Percentiles rank a stretch among this genome's conserved stretches.
Evolutionary conservation across 306 rosid species (phyloP).

Genomic region (Rosa multiflora): DNA sequence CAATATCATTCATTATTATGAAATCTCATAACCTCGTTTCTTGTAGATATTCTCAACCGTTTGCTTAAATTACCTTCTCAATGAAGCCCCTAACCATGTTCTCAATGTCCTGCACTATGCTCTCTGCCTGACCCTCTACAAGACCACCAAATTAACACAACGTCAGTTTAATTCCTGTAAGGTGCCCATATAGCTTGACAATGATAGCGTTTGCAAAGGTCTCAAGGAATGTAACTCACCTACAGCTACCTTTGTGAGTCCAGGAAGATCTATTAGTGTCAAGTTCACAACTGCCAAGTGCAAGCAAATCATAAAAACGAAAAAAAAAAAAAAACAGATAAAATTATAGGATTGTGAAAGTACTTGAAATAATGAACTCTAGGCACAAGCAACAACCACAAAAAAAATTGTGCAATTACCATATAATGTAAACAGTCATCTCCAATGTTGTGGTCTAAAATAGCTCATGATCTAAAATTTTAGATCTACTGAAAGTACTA

Average conservation of each 20-base stretch:
- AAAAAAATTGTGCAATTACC: no score
- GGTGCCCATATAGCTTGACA: not conserved
- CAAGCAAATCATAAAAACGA: not conserved
- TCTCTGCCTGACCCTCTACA: constrained; percentile 47
- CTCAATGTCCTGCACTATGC: constrained; percentile 45
- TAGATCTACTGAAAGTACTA: no score
- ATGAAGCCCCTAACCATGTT: constrained; percentile 45
- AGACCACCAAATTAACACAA: constrained; percentile 1
- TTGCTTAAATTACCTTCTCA: constrained; percentile 35
- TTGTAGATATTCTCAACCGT: not conserved
- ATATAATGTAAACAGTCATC: no score
- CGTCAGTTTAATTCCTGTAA: not conserved
- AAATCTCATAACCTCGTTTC: not conserved
- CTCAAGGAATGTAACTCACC: constrained; percentile 27
- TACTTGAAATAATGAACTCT: no score
- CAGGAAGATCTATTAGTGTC: constrained; percentile 50
- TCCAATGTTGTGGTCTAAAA: no score
- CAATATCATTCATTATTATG: not conserved
- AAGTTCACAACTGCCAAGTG: constrained; percentile 42
- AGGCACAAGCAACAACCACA: no score
- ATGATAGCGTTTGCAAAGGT: not conserved
- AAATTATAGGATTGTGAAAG: not conserved
- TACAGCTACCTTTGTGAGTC: constrained; percentile 51
- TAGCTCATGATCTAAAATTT: no score
- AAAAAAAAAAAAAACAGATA: not conserved